phyloP scores from a whole-genome alignment of 2,329 filamentous ascomycete genomes.

The Xylariales sp. region DNA sequence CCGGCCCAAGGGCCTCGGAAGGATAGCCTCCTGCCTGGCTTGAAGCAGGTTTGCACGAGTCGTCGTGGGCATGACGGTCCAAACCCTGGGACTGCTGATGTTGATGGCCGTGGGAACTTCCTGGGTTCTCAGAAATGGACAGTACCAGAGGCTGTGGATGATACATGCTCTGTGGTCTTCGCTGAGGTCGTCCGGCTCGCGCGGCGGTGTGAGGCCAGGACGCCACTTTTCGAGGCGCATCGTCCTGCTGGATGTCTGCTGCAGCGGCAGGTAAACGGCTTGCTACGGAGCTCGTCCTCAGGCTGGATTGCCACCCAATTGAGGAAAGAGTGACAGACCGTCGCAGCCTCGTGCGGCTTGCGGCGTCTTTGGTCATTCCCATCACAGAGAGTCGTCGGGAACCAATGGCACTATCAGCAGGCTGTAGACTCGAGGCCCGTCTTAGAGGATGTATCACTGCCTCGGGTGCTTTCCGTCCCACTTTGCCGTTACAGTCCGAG shows the following conservation, averaged over 20 bases:
- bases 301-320: neutral
- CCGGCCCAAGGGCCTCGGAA: neutral
- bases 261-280: no score
- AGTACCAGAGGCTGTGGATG: constrained; percentile 2
- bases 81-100: neutral
- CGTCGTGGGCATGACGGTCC: neutral
- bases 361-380: neutral
- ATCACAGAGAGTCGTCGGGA: constrained; percentile 9
- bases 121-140: neutral
- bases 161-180: constrained; percentile 2
- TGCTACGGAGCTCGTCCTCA: constrained; percentile 5
- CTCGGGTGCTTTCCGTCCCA: constrained; percentile 18
- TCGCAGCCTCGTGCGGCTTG: neutral
- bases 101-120: neutral
- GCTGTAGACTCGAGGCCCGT: constrained; percentile 18
- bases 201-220: constrained; percentile 14
- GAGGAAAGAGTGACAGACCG: constrained; percentile 8
- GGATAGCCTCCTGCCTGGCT: neutral
- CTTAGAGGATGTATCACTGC: constrained; percentile 12
- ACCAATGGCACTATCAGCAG: constrained; percentile 3
- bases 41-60: neutral
- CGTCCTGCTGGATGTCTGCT: neutral
- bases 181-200: constrained; percentile 9
- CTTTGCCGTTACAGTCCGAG: constrained; percentile 22
- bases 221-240: constrained; percentile 5